Conservation (phyloP, 495 filamentous ascomycete species). For the Aspergillus taichungensis region DNA sequence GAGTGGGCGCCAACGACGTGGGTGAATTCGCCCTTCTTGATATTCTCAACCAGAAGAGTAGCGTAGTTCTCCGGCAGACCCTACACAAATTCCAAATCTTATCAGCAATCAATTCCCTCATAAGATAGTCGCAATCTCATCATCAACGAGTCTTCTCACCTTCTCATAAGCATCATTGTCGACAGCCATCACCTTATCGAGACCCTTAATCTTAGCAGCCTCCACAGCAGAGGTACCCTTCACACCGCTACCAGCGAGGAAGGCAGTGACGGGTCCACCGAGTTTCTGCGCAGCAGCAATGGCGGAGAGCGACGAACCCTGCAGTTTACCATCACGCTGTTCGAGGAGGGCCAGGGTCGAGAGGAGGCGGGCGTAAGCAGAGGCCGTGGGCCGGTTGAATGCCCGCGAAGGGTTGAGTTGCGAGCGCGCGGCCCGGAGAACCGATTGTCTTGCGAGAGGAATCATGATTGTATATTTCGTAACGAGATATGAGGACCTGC, state of each 20-base stretch:
- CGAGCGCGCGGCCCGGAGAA: constrained; percentile 41
- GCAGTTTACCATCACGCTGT: constrained; percentile 84
- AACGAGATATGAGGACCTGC: constrained; percentile 4
- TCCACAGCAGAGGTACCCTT: constrained; percentile 69
- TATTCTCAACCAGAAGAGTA: constrained; percentile 87
- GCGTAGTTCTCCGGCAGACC: constrained; percentile 91
- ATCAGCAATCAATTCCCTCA: constrained; percentile 2
- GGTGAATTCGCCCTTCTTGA: constrained; percentile 86
- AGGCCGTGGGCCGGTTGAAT: constrained; percentile 27
- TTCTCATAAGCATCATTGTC: constrained; percentile 90
- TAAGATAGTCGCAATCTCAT: neutral
- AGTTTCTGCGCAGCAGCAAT: constrained; percentile 81
- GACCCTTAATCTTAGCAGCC: constrained; percentile 78
- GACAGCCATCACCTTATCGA: constrained; percentile 84
- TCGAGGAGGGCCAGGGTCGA: constrained; percentile 89
- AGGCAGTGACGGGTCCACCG: constrained; percentile 75
- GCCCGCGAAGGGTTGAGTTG: constrained; percentile 24
- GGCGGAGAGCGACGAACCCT: constrained; percentile 71
- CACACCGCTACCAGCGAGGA: constrained; percentile 76
- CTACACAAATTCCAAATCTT: constrained; percentile 30
- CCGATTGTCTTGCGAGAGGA: constrained; percentile 33
- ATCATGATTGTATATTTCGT: constrained; percentile 25
- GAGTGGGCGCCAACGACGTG: constrained; percentile 87
- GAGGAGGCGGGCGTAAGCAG: constrained; percentile 59
- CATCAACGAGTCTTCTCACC: constrained; percentile 35